These are phyloP conservation scores for Coniella lustricola DNA, from an alignment of 2,329 filamentous ascomycete genomes.

Conservation along the genomic window DNA sequence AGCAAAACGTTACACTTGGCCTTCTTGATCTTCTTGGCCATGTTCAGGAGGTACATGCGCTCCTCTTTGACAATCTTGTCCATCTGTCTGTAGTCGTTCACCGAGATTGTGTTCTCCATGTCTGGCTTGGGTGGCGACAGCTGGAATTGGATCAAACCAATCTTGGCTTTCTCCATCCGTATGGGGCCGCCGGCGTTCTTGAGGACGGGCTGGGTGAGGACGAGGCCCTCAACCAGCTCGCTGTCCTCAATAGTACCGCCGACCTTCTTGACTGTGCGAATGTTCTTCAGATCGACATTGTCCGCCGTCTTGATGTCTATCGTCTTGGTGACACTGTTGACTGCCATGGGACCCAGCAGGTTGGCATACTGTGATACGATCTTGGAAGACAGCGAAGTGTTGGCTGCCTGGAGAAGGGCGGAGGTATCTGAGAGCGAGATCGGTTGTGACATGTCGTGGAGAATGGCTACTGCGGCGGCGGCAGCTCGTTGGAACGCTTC, in stretches of 20 bases:
- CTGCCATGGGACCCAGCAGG: conserved; percentile 92
- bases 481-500: conserved; percentile 96
- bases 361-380: conserved; percentile 97
- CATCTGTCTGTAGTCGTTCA: conserved; percentile 99
- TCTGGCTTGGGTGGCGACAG: conserved; percentile 97
- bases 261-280: conserved; percentile 94
- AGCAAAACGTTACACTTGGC: conserved; percentile 98
- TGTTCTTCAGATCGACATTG: conserved; percentile 94
- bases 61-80: conserved; percentile 99
- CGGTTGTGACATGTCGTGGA: conserved; percentile 93
- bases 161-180: conserved; percentile 94
- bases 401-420: conserved; percentile 90
- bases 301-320: conserved; percentile 94
- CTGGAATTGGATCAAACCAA: conserved; percentile 97
- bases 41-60: conserved; percentile 92
- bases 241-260: conserved; percentile 98
- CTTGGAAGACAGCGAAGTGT: conserved; percentile 94
- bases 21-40: conserved; percentile 99
- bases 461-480: conserved; percentile 76
- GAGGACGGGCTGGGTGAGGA: conserved; percentile 84
- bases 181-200: conserved; percentile 88
- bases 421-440: conserved; percentile 82
- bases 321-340: conserved; percentile 90
- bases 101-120: conserved; percentile 99
- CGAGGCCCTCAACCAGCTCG: conserved; percentile 91